Percentiles rank a stretch among this genome's conserved stretches.
Conservation (phyloP, 164 flowering plant species). For the Santalum album region DNA sequence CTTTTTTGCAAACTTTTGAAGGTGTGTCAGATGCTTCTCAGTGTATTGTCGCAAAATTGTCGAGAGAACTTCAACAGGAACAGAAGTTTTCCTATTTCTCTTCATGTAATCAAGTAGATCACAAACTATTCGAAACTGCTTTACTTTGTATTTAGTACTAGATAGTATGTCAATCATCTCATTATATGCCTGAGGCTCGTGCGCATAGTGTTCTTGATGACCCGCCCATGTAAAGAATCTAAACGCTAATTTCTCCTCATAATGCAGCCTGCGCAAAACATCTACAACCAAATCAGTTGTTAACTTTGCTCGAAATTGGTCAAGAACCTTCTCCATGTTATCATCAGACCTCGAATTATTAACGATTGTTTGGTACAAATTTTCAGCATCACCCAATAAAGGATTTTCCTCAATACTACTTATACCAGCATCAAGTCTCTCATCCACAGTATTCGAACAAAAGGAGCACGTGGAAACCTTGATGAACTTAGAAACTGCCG, state of each 20-base stretch:
- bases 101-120: slow-evolving; percentile 91
- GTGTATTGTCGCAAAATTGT: slow-evolving; percentile 56
- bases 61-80: slow-evolving; percentile 68
- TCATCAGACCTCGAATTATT: slow-evolving; percentile 27
- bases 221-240: slow-evolving; percentile 89
- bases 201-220: slow-evolving; percentile 51
- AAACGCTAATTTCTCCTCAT: slow-evolving; percentile 75
- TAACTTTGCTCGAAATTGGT: slow-evolving; percentile 27
- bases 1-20: slow-evolving; percentile 71
- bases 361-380: slow-evolving; percentile 29
- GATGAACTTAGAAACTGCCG: too few species aligned
- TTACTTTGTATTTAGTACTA: slow-evolving; percentile 63
- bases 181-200: slow-evolving; percentile 51
- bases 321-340: slow-evolving; percentile 62
- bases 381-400: slow-evolving; percentile 23
- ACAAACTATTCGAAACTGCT: slow-evolving; percentile 74
- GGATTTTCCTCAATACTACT: slow-evolving; percentile 1
- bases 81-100: slow-evolving; percentile 47
- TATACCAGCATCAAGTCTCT: background rate
- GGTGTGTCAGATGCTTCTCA: slow-evolving; percentile 56
- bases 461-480: background rate
- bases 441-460: background rate
- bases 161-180: slow-evolving; percentile 81
- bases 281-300: slow-evolving; percentile 49
- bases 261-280: slow-evolving; percentile 48